Evolutionary conservation across 495 filamentous ascomycete species (phyloP), one percentile per base, ranked within the genome.

Genomic region (Penicillium desertorum): DNA sequence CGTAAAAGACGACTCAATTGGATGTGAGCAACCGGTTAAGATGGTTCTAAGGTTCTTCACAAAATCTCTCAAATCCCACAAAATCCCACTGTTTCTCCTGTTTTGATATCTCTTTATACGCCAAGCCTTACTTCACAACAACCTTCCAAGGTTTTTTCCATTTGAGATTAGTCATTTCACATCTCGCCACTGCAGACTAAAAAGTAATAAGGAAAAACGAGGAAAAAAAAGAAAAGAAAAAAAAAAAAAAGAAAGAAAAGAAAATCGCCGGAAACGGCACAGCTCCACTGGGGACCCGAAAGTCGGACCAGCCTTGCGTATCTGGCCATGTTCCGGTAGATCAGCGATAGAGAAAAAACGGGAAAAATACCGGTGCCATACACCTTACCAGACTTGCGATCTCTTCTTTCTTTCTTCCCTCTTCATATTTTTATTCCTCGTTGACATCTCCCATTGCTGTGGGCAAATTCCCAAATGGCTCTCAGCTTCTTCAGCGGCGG

Each of bases 401-500:
- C 63, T 53, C 48, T 61, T 37, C 22, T 47, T 56, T 34, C 34
- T 53, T 43, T 53, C 7, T 43, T 16, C 36, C 16, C 36, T 60
- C 22, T 62, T 27, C 46, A 11, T 48, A 19, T 48, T 32, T 32
- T 6, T 19, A 17, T 20, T 48, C 12, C 2, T 29, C 6, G 16
- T 17, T 17, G 36, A 39, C n/a, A 17, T 34, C 30, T 25, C 43
- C 29, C 27, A 41, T 45, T 43, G 64, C 63, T 57, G 57, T 44
- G 59, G 61, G 56, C 60, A 62, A 60, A 44, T 30, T 50, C 55
- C 55, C 58, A 54, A 47, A 80, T 82, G 79, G 77, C 78, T 58
- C 77, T 76, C 68, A 80, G 73, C 66, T 76, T 82, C 62, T 78
- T 83, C 53, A 74, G 74, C 61, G 71, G 76, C 44, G 67, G 67